These are phyloP conservation scores for Ophiostoma fasciatum DNA, from an alignment of 2,329 filamentous ascomycete genomes.

Conservation along the genomic window DNA sequence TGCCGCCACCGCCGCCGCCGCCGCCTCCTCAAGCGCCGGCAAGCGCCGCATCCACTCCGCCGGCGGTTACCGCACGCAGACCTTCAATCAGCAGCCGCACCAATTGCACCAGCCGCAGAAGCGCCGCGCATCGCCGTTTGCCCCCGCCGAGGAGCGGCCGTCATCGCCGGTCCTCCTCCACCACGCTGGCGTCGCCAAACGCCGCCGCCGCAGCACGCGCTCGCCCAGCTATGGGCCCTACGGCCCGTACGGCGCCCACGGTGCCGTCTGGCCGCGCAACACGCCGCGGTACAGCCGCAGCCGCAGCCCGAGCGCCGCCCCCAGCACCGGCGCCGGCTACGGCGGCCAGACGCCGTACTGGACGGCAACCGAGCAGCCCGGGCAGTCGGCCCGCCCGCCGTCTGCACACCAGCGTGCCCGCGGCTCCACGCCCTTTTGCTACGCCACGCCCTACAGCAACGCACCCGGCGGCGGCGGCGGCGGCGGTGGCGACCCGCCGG, in stretches of 20 bases:
- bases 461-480: constrained; percentile 23
- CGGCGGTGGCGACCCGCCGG: constrained; percentile 20
- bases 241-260: background rate
- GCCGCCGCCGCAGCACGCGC: constrained; percentile 28
- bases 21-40: too few relatives aligned
- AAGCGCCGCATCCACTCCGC: too few relatives aligned
- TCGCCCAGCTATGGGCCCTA: constrained; percentile 32
- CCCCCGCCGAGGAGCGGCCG: too few relatives aligned
- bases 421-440: constrained; percentile 48
- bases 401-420: constrained; percentile 18
- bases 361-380: too few relatives aligned
- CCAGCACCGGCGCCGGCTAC: constrained; percentile 20
- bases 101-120: too few relatives aligned
- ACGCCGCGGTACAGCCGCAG: constrained; percentile 39
- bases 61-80: too few relatives aligned
- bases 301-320: constrained; percentile 19
- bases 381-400: too few relatives aligned
- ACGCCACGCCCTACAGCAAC: constrained; percentile 61
- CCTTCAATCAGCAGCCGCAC: too few relatives aligned
- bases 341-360: too few relatives aligned
- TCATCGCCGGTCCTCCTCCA: constrained; percentile 14
- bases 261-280: constrained; percentile 26
- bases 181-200: constrained; percentile 16
- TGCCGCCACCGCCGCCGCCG: too few relatives aligned
- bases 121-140: too few relatives aligned